Base-by-base conservation (phyloP, 352 stramenopile genomes). In the Pythium diclinum region DNA sequence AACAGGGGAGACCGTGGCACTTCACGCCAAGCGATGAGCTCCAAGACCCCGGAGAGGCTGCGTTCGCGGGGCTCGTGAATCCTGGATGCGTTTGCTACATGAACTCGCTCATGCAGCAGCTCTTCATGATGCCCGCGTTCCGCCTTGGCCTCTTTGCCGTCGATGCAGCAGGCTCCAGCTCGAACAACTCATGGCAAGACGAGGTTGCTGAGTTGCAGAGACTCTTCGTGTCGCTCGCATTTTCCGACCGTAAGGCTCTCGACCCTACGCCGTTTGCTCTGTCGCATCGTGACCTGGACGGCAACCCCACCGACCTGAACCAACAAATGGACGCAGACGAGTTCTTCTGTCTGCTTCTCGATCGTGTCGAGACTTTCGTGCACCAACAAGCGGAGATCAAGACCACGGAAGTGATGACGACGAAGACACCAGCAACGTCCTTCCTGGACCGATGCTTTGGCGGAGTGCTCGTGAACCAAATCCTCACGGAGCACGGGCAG, bases 71-170 rank as follows among this genome's bases (percentile, higher is more conserved):
- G 8, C 76, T 99, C 1, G 89, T 97, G 46, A 99, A 99, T 68
- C 96, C 98, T 51, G 97, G 97, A 8, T 99, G 96, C 63, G 99
- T 98, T 10, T 99, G 97, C 80, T 99, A 99, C 83, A 99, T 99
- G 96, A 99, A 99, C 75, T 96, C 95, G 0, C 78, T 99, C 0
- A 71, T 99, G 3, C 97, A 99, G 68, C 95, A 99, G 64, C 78
- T 99, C 42, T 99, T 92, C 53, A 86, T 89, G 70, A 77, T 83
- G 51, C 79, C 83, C 0, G 56, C 38, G 1, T 96, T 97, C 59
- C 75, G 78, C 21, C 48, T 72, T 6, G 77, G 76, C 2, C 42
- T 94, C 1, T 52, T 94, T 2, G 59, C 60, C 3, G 46, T 86
- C 9, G 67, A 89, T 36, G 75, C 48, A 11, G 28, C 44, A 30